Conservation (phyloP, 306 rosid genomes). For the Senna tora region DNA sequence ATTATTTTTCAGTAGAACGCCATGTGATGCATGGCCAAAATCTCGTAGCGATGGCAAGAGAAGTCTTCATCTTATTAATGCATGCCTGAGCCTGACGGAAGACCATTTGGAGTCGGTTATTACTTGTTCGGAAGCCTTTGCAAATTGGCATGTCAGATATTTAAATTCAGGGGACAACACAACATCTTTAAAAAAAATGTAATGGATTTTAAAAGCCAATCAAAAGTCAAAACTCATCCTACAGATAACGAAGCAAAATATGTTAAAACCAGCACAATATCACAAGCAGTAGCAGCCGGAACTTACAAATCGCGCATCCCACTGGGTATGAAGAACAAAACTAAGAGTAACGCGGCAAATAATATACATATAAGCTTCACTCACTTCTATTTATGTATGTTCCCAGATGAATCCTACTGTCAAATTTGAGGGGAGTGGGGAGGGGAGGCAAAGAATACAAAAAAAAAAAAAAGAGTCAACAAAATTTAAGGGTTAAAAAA, state of each 20-base stretch:
- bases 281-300: constrained; percentile 45
- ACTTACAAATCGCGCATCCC: constrained; percentile 33
- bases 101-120: too few species aligned
- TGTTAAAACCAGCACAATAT: constrained; percentile 50
- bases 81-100: too few species aligned
- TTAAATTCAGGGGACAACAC: too few species aligned
- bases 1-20: too few species aligned
- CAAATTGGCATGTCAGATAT: too few species aligned
- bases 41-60: too few species aligned
- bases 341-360: constrained; percentile 31
- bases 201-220: too few species aligned
- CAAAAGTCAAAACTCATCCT: constrained; percentile 27
- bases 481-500: constrained; percentile 8
- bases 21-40: too few species aligned
- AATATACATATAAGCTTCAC: constrained; percentile 60
- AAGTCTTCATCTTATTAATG: too few species aligned
- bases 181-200: too few species aligned
- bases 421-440: constrained; percentile 32
- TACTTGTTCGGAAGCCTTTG: too few species aligned
- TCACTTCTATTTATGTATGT: constrained; percentile 43
- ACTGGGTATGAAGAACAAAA: constrained; percentile 24
- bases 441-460: constrained; percentile 45
- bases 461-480: constrained; percentile 34
- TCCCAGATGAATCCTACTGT: constrained; percentile 27
- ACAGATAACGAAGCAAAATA: constrained; percentile 40